A percentile compares a stretch with the other conserved stretches of the same genome.
These are phyloP conservation scores for Cucumis hystrix DNA, from an alignment of 306 rosid species.

Conservation along the genomic window DNA sequence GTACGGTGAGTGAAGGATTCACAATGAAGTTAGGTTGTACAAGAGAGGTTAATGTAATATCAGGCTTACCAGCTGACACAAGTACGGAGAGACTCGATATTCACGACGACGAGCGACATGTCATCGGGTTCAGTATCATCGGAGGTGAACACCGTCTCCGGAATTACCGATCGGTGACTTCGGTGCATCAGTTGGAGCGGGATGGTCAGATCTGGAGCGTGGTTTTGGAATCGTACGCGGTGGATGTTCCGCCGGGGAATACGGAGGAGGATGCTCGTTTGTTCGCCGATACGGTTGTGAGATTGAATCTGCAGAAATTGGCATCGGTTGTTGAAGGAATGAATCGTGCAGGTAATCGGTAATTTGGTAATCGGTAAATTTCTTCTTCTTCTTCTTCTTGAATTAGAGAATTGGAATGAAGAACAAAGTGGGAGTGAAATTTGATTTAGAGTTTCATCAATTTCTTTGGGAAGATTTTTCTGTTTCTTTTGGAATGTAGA, in stretches of 20 bases:
- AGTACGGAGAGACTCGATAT: conserved; percentile 7
- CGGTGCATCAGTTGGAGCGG: background rate
- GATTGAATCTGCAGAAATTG: conserved; percentile 1
- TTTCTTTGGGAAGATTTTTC: background rate
- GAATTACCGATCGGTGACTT: conserved; percentile 7
- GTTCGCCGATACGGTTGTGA: conserved; percentile 6
- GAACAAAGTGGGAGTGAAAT: background rate
- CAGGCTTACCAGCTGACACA: conserved; percentile 1
- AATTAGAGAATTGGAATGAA: background rate
- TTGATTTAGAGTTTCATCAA: background rate
- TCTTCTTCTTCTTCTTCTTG: background rate
- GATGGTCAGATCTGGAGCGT: conserved; percentile 3
- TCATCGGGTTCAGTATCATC: conserved; percentile 6
- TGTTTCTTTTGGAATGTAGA: background rate
- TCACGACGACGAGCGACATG: background rate
- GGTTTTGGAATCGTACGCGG: conserved; percentile 1
- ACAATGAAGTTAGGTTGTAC: background rate
- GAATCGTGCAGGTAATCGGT: background rate
- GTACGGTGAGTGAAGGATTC: conserved; percentile 4
- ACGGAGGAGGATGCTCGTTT: background rate
- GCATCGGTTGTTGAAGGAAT: background rate
- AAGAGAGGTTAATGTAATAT: conserved; percentile 5
- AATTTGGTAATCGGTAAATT: background rate
- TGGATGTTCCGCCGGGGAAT: conserved; percentile 5
- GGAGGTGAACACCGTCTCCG: conserved; percentile 6